phyloP scores from a whole-genome alignment of 257 asterid genomes.

The Plantago elongata region DNA sequence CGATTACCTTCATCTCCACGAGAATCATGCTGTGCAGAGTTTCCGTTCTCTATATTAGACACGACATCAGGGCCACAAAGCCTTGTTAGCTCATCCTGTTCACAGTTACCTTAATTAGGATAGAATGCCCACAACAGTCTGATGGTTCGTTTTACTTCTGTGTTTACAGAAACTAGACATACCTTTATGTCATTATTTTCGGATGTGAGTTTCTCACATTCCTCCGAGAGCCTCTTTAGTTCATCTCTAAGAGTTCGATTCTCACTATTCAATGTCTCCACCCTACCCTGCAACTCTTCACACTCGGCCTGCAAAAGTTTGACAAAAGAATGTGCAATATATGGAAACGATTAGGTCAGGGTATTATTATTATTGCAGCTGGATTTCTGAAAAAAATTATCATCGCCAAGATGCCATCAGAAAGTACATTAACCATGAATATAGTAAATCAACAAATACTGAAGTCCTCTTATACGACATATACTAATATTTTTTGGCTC shows the following conservation, averaged over 20 bases:
- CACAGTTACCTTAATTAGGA: background rate
- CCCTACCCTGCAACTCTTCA: conserved; percentile 75
- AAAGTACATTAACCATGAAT: background rate
- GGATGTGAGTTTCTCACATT: conserved; percentile 69
- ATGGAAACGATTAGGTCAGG: background rate
- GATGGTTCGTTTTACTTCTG: background rate
- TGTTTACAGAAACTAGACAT: background rate
- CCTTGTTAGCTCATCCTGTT: conserved; percentile 65
- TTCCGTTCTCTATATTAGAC: conserved; percentile 43
- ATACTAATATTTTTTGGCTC: too few species aligned
- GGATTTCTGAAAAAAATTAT: background rate
- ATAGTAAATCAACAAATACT: too few species aligned
- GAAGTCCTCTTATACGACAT: too few species aligned
- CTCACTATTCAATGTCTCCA: conserved; percentile 60
- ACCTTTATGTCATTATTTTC: conserved; percentile 72
- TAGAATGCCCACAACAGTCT: background rate
- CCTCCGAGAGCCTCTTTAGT: conserved; percentile 69
- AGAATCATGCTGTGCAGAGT: conserved; percentile 31
- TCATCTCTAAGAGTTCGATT: conserved; percentile 63
- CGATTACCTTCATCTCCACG: conserved; percentile 43
- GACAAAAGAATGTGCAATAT: background rate
- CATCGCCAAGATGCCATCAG: background rate
- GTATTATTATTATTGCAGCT: background rate
- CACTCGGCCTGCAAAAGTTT: conserved; percentile 59
- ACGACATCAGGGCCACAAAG: conserved; percentile 58